Conservation (phyloP, 805 yeast species). For the Candida sphagnicola region DNA sequence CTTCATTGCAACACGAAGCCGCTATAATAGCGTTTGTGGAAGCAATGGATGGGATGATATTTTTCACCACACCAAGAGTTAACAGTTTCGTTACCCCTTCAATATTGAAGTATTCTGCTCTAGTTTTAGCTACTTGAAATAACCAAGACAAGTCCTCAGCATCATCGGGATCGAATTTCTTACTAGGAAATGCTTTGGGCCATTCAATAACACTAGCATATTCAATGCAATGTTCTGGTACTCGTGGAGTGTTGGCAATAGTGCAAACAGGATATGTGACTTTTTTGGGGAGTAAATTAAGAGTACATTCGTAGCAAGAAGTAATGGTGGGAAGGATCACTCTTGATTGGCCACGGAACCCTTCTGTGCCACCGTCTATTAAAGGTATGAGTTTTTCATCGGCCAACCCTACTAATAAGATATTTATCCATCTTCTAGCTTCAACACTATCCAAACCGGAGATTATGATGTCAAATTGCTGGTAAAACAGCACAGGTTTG, state of each 20-base stretch:
- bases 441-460: constrained; percentile 89
- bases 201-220: constrained; percentile 80
- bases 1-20: constrained; percentile 83
- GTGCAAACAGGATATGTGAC: constrained; percentile 87
- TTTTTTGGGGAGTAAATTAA: constrained; percentile 64
- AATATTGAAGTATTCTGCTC: constrained; percentile 68
- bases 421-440: constrained; percentile 89
- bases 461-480: constrained; percentile 64
- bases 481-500: constrained; percentile 57
- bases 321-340: constrained; percentile 81
- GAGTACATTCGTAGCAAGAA: constrained; percentile 91
- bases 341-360: constrained; percentile 86
- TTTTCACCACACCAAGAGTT: constrained; percentile 84
- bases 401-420: constrained; percentile 59
- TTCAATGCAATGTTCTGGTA: constrained; percentile 92
- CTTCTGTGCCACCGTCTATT: constrained; percentile 95
- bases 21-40: constrained; percentile 92
- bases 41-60: constrained; percentile 91
- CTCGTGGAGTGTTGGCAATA: constrained; percentile 87
- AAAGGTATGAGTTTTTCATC: constrained; percentile 43
- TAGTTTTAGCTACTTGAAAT: constrained; percentile 44
- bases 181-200: constrained; percentile 48
- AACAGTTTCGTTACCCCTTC: constrained; percentile 69
- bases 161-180: constrained; percentile 62
- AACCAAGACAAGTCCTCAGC: constrained; percentile 65